These are phyloP conservation scores for Hymenoscyphus scutula DNA, from an alignment of 2,329 filamentous ascomycete genomes.

Conservation along the genomic window DNA sequence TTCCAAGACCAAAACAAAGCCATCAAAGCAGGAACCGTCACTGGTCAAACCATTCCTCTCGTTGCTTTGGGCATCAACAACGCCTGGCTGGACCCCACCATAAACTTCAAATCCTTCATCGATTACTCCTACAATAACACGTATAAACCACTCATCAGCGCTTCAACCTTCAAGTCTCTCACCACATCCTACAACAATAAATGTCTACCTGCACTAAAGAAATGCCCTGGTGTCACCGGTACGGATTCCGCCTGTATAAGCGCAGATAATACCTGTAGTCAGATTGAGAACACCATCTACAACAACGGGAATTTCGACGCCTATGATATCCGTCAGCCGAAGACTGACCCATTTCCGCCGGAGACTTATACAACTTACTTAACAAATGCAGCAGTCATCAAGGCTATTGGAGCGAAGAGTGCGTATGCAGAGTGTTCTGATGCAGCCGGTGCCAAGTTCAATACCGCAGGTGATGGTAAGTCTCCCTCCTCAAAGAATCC, in stretches of 20 bases:
- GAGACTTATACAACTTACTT: conserved; percentile 43
- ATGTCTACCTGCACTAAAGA: conserved; percentile 41
- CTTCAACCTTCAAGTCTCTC: conserved; percentile 34
- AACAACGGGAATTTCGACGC: conserved; percentile 33
- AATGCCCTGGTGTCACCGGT: conserved; percentile 52
- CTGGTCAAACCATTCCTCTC: conserved; percentile 36
- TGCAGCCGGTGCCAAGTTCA: conserved; percentile 37
- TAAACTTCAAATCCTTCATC: conserved; percentile 46
- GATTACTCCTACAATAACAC: conserved; percentile 35
- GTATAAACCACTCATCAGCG: conserved; percentile 43
- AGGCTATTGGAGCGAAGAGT: conserved; percentile 44
- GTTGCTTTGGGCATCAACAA: conserved; percentile 33
- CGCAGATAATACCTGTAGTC: conserved; percentile 48
- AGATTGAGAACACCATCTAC: conserved; percentile 39
- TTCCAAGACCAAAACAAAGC: conserved; percentile 56
- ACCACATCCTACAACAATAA: conserved; percentile 36
- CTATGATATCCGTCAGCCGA: conserved; percentile 32
- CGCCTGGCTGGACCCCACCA: conserved; percentile 50
- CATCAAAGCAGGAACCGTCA: conserved; percentile 44
- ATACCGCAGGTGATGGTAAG: conserved; percentile 39
- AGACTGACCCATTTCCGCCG: conserved; percentile 36
- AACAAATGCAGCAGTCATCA: conserved; percentile 35
- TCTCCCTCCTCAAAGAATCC: conserved; percentile 1
- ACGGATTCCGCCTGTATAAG: conserved; percentile 79
- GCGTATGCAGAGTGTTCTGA: conserved; percentile 42